A percentile compares a stretch with the other conserved stretches of the same genome.
Evolutionary conservation across 208 protist genomes (phyloP).

Genomic region (Tritrichomonas foetus): DNA sequence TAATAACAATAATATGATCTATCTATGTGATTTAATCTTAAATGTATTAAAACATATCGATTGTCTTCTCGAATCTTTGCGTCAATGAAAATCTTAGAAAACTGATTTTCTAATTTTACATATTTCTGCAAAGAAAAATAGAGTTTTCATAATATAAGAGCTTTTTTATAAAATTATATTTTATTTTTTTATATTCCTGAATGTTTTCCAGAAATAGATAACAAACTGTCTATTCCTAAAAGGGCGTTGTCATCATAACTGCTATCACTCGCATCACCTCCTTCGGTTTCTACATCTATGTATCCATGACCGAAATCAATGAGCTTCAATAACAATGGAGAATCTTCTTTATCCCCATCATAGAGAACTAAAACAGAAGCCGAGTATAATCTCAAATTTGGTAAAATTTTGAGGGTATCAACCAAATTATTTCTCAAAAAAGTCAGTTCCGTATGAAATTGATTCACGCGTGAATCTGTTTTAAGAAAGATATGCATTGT

Average conservation of each 20-base stretch:
- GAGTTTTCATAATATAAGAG: too few relatives aligned
- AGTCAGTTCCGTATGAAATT: not conserved
- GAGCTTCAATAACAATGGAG: not conserved
- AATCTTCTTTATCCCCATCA: not conserved
- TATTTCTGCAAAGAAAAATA: too few relatives aligned
- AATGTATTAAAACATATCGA: too few relatives aligned
- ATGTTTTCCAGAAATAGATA: too few relatives aligned
- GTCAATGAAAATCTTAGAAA: too few relatives aligned
- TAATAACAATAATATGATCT: too few relatives aligned
- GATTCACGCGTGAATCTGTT: not conserved
- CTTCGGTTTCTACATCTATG: not conserved
- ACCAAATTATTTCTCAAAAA: not conserved
- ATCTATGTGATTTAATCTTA: too few relatives aligned
- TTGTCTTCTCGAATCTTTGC: too few relatives aligned
- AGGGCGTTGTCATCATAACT: not conserved
- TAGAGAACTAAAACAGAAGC: not conserved
- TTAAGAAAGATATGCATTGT: not conserved
- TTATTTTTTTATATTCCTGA: too few relatives aligned
- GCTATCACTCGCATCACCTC: not conserved
- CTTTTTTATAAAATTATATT: too few relatives aligned
- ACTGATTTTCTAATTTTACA: too few relatives aligned
- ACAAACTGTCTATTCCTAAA: not conserved
- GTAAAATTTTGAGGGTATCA: not conserved
- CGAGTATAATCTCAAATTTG: not conserved
- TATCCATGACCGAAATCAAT: constrained; percentile 31